These are phyloP conservation scores for Scheffersomyces insectosa DNA, from an alignment of 1,139 yeast genomes.

Conservation along the genomic window DNA sequence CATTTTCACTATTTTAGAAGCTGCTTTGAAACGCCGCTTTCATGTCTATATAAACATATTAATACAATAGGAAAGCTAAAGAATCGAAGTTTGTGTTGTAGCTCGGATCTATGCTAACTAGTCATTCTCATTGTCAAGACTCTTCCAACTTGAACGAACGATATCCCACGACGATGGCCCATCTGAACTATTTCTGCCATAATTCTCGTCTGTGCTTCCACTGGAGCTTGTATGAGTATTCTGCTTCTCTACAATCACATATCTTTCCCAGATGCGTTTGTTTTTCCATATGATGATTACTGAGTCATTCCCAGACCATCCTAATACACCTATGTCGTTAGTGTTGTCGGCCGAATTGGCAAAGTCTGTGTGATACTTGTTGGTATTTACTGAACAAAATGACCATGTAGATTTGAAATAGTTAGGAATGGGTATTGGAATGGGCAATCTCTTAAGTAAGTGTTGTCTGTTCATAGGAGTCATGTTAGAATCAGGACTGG, in stretches of 20 bases:
- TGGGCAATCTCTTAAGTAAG: slow-evolving; percentile 63
- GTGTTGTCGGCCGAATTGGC: slow-evolving; percentile 15
- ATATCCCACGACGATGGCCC: slow-evolving; percentile 50
- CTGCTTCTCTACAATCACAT: slow-evolving; percentile 55
- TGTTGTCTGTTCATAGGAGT: slow-evolving; percentile 58
- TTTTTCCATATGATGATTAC: slow-evolving; percentile 71
- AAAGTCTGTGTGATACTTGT: slow-evolving; percentile 34
- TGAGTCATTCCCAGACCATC: slow-evolving; percentile 75
- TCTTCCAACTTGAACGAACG: slow-evolving; percentile 77
- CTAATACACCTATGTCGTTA: slow-evolving; percentile 65
- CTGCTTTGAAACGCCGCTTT: too few species aligned
- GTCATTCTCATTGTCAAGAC: slow-evolving; percentile 37
- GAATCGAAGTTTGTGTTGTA: neutral
- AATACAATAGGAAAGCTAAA: too few species aligned
- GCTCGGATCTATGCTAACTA: neutral
- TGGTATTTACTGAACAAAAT: slow-evolving; percentile 75
- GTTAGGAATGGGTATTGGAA: slow-evolving; percentile 58
- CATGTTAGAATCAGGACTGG: slow-evolving; percentile 2
- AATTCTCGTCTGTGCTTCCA: neutral
- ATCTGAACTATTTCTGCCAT: too few species aligned
- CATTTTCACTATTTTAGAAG: too few species aligned
- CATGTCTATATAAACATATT: too few species aligned
- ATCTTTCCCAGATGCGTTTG: slow-evolving; percentile 83
- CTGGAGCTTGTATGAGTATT: neutral
- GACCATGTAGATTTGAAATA: slow-evolving; percentile 91